Base-by-base conservation (phyloP, 768 basidiomycete genomes). In the Agaricus subrufescens region DNA sequence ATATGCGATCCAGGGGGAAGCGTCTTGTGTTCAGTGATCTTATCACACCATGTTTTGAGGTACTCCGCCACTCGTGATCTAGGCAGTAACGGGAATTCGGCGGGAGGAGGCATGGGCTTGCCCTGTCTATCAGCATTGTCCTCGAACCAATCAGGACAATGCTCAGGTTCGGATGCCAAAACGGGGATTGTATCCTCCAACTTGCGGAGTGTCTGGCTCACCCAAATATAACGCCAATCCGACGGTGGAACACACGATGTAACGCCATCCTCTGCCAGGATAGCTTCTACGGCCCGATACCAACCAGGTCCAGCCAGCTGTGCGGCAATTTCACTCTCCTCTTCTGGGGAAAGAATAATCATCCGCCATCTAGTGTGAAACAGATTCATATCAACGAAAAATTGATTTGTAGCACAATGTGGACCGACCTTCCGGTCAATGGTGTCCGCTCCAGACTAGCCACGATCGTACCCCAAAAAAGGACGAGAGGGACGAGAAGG, bases 151-250 rank as follows among this genome's bases (percentile, higher is more conserved):
- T 80, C 69, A 14, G 81, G 68, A 56, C 76, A 78, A 49, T 81
- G 62, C 58, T 83, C 75, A 14, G 72, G 71, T 63, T 91, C 87
- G 37, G 76, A 73, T 12, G 82, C 81, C 7, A 95, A 71, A 14
- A 83, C 62, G 9, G 87, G 91, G 42, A 94, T 84, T 44, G 80
- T 87, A 30, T 70, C 61, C 71, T 98, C 95, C 27, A 99, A 80
- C 53, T 76, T 76, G 15, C 89, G 83, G 23, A 98, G 73, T 2
- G 90, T 92, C 19, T 84, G 78, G 52, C 81, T 78, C 10, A 96
- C 93, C 95, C 96, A 98, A 19, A 73, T 65, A 66, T 90, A 89
- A 56, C 95, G 82, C 96, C 96, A 98, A 71, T 99, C 96, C 26
- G 75, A 78, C 1, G 78, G 68, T 34, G 89, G 82, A 51, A 98